Evolutionary conservation across 768 basidiomycete species (phyloP).

Genomic region (Phaeotremella skinneri): DNA sequence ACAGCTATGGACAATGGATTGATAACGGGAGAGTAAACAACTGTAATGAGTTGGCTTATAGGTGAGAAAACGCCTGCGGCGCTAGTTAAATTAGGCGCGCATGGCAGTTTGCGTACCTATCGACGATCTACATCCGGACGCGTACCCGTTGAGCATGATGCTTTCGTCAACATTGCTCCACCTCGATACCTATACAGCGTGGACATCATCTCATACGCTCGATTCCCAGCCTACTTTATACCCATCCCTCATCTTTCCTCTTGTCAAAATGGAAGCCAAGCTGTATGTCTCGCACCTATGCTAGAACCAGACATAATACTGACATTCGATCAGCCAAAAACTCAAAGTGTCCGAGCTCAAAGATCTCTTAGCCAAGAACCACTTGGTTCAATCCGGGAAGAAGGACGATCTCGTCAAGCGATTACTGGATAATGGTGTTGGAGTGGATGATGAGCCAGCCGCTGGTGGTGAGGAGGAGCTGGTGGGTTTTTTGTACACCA

Average conservation of each 20-base stretch:
- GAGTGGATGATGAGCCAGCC: constrained; percentile 21
- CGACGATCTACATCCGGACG: too few relatives aligned
- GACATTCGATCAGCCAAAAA: constrained; percentile 32
- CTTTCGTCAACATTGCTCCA: too few relatives aligned
- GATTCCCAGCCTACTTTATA: too few relatives aligned
- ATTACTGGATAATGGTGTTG: constrained; percentile 35
- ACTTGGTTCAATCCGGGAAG: constrained; percentile 39
- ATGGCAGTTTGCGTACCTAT: too few relatives aligned
- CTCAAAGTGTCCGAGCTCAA: constrained; percentile 47
- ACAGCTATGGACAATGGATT: not conserved
- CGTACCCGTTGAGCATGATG: too few relatives aligned
- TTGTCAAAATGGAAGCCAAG: constrained; percentile 28
- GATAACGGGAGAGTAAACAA: constrained; percentile 10
- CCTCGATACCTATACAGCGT: too few relatives aligned
- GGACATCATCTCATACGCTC: too few relatives aligned
- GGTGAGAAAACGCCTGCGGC: not conserved
- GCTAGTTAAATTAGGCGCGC: not conserved
- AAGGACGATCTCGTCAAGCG: constrained; percentile 47
- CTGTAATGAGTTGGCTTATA: constrained; percentile 15
- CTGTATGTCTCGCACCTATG: constrained; percentile 12
- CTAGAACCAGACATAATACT: not conserved
- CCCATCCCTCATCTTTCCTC: not conserved
- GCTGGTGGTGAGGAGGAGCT: constrained; percentile 27
- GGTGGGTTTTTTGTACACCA: constrained; percentile 16
- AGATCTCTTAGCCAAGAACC: constrained; percentile 40